Evolutionary conservation across 129 eudicot genomes (phyloP), one percentile per base, ranked within the genome.

Genomic region (Erigeron canadensis): DNA sequence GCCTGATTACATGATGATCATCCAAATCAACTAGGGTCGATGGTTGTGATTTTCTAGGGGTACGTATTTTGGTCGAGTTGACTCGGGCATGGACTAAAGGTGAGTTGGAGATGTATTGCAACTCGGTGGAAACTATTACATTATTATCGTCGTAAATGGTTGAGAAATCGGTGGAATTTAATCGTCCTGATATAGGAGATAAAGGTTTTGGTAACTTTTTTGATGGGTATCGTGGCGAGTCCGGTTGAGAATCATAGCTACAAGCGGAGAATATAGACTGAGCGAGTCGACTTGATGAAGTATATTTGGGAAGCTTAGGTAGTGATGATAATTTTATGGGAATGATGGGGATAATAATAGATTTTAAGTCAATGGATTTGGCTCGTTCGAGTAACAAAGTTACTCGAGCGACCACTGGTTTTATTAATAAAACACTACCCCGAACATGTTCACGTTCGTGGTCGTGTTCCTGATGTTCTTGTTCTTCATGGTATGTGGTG

Each of bases 211-310:
- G 68, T 40, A 19, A 10, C 16, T 37, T 63, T 3, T 6, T 40
- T 2, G 68, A 63, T 17, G 50, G 68, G 23, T 63, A 63, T 63
- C 68, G 50, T 63, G 7, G 0, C 4, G 50, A 63, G n/a, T 63
- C 68, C 0, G 68, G 68, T 16, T 63, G 68, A 63, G 28, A 38
- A 17, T 63, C 68, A 8, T 63, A 63, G 17, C 48, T 40, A 42
- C 68, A 63, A 5, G 69, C n/a, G 21, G 13, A 44, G 17, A 19
- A 12, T 39, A 72, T 72, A 1, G 77, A 72, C 68, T 60, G 69
- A 60, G 77, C 77, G 21, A 72, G 77, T 60, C 69, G 69, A 60
- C 77, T 72, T 38, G 6, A 18, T 3, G 77, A 72, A 11, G 13
- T 46, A 48, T 72, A 72, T n/a, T 38, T 61, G 7, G 69, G 48